phyloP scores from a whole-genome alignment of 2,329 filamentous ascomycete genomes.

The Trichoderma sp. region DNA sequence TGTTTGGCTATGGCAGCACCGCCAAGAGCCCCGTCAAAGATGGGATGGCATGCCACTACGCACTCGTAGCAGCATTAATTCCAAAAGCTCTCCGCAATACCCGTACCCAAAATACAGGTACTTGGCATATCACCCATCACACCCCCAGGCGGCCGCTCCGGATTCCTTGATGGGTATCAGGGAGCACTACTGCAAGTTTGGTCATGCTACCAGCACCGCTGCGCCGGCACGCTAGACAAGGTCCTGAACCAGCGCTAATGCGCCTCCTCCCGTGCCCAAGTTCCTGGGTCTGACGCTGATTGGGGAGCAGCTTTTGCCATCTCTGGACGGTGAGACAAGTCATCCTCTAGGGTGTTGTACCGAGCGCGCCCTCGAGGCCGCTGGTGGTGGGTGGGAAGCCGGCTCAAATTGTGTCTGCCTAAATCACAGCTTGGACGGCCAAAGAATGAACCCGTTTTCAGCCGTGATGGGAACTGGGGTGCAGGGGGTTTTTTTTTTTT shows the following conservation, averaged over 20 bases:
- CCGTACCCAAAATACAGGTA: neutral
- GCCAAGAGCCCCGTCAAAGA: neutral
- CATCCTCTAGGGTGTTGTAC: neutral
- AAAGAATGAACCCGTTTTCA: neutral
- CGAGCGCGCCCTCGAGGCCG: constrained; percentile 8
- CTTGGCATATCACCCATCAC: neutral
- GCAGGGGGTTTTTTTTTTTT: neutral
- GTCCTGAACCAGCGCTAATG: constrained; percentile 9
- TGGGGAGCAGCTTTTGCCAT: neutral
- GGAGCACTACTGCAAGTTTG: neutral
- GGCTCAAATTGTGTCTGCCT: neutral
- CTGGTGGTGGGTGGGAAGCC: neutral
- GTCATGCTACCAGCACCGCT: constrained; percentile 9
- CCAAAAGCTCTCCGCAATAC: neutral
- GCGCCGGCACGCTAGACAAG: constrained; percentile 20
- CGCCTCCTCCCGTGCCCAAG: constrained; percentile 20
- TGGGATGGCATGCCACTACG: neutral
- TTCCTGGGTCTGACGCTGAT: constrained; percentile 12
- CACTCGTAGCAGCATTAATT: neutral
- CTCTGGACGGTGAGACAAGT: neutral
- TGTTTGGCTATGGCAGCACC: neutral
- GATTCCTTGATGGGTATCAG: neutral
- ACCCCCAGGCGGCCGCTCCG: neutral
- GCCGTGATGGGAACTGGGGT: neutral
- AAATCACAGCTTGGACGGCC: neutral